Conservation (phyloP, 495 filamentous ascomycete species). For the Podospora anserina region DNA sequence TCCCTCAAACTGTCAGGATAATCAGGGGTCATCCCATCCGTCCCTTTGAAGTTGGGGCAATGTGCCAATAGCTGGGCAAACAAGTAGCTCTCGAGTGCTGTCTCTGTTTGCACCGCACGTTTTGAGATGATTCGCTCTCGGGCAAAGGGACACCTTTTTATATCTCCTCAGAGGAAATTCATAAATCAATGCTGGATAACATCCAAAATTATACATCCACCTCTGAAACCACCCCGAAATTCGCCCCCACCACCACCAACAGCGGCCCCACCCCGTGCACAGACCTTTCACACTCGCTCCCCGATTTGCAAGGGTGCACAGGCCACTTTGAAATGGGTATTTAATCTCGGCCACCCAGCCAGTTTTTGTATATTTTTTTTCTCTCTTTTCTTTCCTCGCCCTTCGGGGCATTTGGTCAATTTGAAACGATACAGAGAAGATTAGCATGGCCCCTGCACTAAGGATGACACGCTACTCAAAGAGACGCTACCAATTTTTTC, state of each 20-base stretch:
- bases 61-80: no score
- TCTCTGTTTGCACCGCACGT: neutral
- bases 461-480: constrained; percentile 99
- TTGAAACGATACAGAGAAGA: constrained; percentile 68
- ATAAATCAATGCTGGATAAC: no score
- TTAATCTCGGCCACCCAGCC: constrained; percentile 3
- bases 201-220: no score
- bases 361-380: constrained; percentile 17
- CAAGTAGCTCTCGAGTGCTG: no score
- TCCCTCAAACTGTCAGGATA: neutral
- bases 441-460: constrained; percentile 99
- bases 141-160: no score
- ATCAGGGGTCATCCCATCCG: neutral
- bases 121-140: neutral
- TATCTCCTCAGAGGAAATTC: no score
- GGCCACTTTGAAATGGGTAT: constrained; percentile 19
- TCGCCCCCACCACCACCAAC: neutral
- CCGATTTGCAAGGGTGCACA: constrained; percentile 25
- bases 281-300: neutral
- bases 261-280: neutral
- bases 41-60: no score
- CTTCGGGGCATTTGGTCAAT: constrained; percentile 41
- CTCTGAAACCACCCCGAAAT: neutral
- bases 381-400: constrained; percentile 28
- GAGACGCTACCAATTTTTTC: constrained; percentile 87